Conservation (phyloP, 1,284 basidiomycete species). For the Trichosporon sp. region DNA sequence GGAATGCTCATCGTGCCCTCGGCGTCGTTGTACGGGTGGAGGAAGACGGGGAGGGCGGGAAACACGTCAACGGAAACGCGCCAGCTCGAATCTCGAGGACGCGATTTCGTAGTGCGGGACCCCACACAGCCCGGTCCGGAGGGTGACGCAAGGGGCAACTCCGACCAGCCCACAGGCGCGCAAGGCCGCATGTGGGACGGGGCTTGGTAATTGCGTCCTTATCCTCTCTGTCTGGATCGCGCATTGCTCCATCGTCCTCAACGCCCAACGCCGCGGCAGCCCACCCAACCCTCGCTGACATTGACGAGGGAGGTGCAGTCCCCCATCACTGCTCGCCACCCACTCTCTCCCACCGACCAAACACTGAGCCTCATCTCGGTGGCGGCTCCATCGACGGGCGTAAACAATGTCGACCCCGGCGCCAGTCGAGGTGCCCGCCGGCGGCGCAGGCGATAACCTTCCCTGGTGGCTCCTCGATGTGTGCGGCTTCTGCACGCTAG, state of each 20-base stretch:
- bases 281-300: background rate
- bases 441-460: constrained; percentile 51
- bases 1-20: constrained; percentile 49
- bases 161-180: background rate
- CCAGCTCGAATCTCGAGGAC: background rate
- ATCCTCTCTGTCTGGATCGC: background rate
- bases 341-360: background rate
- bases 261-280: background rate
- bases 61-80: background rate
- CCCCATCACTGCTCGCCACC: background rate
- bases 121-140: background rate
- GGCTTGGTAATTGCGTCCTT: background rate
- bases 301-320: background rate
- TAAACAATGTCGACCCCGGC: constrained; percentile 15
- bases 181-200: background rate
- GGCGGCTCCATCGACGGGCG: background rate
- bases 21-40: background rate
- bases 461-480: constrained; percentile 51
- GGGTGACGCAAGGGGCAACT: constrained; percentile 13
- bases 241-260: background rate
- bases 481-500: constrained; percentile 52
- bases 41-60: background rate
- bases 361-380: background rate
- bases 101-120: background rate
- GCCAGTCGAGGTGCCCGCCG: constrained; percentile 20